Percentiles rank a stretch among this genome's conserved stretches.
Evolutionary conservation across 495 filamentous ascomycete species (phyloP).

Genomic region (Usnea hakonensis): DNA sequence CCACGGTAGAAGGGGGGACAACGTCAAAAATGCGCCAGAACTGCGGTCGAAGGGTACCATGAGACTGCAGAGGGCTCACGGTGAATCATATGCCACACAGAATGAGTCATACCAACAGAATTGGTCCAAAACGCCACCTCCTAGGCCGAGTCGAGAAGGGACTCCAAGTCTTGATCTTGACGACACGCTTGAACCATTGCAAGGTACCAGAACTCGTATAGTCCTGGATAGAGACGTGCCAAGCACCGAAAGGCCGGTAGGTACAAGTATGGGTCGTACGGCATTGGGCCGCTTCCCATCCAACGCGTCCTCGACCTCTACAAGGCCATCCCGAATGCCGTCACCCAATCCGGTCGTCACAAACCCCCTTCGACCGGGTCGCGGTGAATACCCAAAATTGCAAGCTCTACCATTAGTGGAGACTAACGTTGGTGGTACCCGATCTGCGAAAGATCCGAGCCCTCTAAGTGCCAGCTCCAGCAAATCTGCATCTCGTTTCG

Average conservation of each 20-base stretch:
- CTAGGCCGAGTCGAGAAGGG: constrained; percentile 74
- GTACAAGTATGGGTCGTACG: constrained; percentile 17
- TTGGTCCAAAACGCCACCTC: constrained; percentile 36
- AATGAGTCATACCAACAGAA: neutral
- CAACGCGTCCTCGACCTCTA: constrained; percentile 35
- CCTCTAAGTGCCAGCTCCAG: constrained; percentile 28
- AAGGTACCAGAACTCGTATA: constrained; percentile 37
- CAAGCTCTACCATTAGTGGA: constrained; percentile 19
- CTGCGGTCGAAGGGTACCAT: constrained; percentile 3
- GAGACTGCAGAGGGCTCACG: constrained; percentile 25
- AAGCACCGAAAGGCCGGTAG: constrained; percentile 7
- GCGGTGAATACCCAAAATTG: neutral
- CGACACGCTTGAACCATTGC: constrained; percentile 56
- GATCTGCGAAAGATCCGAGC: constrained; percentile 27
- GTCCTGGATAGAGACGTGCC: constrained; percentile 33
- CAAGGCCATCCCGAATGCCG: constrained; percentile 31
- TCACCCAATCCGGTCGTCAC: constrained; percentile 38
- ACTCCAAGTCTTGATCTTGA: constrained; percentile 57
- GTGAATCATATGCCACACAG: constrained; percentile 26
- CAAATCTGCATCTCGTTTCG: constrained; percentile 52
- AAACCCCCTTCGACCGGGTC: constrained; percentile 27
- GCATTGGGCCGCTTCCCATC: constrained; percentile 31
- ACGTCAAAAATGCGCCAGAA: constrained; percentile 12
- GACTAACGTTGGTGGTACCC: constrained; percentile 27
- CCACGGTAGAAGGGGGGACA: constrained; percentile 14